Conservation (phyloP, 2,329 filamentous ascomycete genomes). For the Thelonectria discophora region DNA sequence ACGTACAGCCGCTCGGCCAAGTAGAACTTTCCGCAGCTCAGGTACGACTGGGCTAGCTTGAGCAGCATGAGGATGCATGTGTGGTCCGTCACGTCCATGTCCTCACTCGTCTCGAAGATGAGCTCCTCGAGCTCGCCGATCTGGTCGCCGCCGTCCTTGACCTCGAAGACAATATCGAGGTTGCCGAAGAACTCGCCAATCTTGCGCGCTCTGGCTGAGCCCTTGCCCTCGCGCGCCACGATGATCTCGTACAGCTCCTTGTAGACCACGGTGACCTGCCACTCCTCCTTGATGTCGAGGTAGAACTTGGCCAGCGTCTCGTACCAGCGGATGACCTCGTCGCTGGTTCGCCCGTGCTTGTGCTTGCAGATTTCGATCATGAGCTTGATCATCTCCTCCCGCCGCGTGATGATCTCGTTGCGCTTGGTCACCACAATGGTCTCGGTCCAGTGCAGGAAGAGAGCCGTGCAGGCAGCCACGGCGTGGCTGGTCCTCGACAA, state of each 20-base stretch:
- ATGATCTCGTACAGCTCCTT: conserved; percentile 48
- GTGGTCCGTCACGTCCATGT: conserved; percentile 45
- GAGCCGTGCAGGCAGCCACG: conserved; percentile 47
- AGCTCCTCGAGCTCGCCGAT: conserved; percentile 46
- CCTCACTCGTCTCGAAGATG: conserved; percentile 49
- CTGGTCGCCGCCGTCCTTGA: conserved; percentile 35
- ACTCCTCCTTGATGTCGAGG: conserved; percentile 47
- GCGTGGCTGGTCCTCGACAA: conserved; percentile 46
- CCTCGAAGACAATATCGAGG: conserved; percentile 47
- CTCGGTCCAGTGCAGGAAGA: conserved; percentile 49
- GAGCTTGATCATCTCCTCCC: conserved; percentile 50
- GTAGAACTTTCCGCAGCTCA: conserved; percentile 44
- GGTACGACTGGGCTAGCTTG: conserved; percentile 47
- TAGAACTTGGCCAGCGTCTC: conserved; percentile 50
- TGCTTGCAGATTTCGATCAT: conserved; percentile 50
- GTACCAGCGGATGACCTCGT: conserved; percentile 50
- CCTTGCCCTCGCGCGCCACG: conserved; percentile 44
- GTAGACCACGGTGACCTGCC: conserved; percentile 45
- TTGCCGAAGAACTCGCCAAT: conserved; percentile 46
- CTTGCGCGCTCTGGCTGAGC: conserved; percentile 42
- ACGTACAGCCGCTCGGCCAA: conserved; percentile 52
- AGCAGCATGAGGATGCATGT: conserved; percentile 48
- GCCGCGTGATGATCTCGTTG: conserved; percentile 48
- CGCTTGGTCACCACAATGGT: conserved; percentile 46
- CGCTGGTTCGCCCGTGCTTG: conserved; percentile 47